A percentile compares a stretch with the other conserved stretches of the same genome.
Evolutionary conservation across 805 yeast genomes (phyloP).

Genomic region (Suhomyces sp.): DNA sequence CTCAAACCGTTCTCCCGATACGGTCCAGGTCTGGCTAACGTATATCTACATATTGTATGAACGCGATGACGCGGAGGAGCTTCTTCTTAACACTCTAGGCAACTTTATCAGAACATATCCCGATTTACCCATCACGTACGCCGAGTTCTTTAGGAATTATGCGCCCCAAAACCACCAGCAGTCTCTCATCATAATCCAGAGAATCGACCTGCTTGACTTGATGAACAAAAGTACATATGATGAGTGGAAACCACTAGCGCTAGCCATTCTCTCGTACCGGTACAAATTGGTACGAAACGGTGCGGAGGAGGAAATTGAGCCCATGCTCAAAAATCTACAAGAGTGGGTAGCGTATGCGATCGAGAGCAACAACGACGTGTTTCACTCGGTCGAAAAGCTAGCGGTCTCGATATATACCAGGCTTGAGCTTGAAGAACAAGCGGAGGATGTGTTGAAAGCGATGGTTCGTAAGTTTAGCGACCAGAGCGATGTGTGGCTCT

Average conservation of each 20-base stretch:
- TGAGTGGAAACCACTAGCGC: conserved; percentile 33
- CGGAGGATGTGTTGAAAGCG: conserved; percentile 19
- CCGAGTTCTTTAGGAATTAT: conserved; percentile 22
- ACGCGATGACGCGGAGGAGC: conserved; percentile 5
- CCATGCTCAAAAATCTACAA: conserved; percentile 22
- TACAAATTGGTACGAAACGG: conserved; percentile 2
- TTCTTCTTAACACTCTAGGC: conserved; percentile 11
- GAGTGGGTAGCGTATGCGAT: conserved; percentile 2
- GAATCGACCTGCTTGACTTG: conserved; percentile 13
- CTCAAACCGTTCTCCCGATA: conserved; percentile 12
- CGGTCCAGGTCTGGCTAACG: conserved; percentile 24
- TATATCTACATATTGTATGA: conserved; percentile 26
- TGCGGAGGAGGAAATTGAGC: conserved; percentile 15
- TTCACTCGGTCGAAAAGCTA: conserved; percentile 45
- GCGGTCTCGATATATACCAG: conserved; percentile 27
- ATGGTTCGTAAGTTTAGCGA: conserved; percentile 23
- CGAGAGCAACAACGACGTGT: conserved; percentile 24
- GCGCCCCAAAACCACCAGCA: conserved; percentile 8
- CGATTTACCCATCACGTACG: conserved; percentile 20
- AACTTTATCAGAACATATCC: conserved; percentile 26
- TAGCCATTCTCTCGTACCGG: conserved; percentile 18
- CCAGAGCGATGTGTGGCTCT: conserved; percentile 50
- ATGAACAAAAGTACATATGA: conserved; percentile 16
- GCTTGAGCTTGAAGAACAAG: conserved; percentile 24
- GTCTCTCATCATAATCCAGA: conserved; percentile 5